phyloP scores from a whole-genome alignment of 2,329 filamentous ascomycete species.

The Cryphonectria parasitica region DNA sequence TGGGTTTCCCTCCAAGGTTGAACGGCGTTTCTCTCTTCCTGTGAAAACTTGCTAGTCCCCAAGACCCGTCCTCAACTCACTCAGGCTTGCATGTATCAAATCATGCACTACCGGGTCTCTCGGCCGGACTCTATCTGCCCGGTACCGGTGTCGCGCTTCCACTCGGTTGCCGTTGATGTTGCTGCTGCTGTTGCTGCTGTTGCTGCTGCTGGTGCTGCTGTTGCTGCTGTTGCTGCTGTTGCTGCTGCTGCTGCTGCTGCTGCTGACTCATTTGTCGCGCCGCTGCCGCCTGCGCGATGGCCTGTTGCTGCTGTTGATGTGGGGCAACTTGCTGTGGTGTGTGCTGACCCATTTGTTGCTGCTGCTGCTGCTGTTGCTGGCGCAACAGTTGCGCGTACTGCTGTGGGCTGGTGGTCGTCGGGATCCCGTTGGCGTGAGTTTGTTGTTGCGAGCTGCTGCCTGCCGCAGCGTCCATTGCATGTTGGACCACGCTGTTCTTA shows the following conservation, averaged over 20 bases:
- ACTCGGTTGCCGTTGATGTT: slow-evolving; percentile 28
- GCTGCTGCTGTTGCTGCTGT: slow-evolving; percentile 33
- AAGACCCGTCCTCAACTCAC: neutral
- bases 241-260: slow-evolving; percentile 39
- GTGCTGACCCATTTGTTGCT: slow-evolving; percentile 36
- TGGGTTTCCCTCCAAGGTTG: neutral
- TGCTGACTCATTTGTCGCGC: slow-evolving; percentile 35
- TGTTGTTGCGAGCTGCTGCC: slow-evolving; percentile 53
- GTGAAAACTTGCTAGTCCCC: neutral
- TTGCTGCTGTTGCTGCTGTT: slow-evolving; percentile 6
- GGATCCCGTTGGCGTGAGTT: slow-evolving; percentile 53
- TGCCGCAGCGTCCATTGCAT: slow-evolving; percentile 60
- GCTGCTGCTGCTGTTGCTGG: slow-evolving; percentile 58
- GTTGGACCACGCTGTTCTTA: slow-evolving; percentile 46
- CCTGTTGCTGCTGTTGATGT: slow-evolving; percentile 19
- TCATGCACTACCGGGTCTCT: neutral
- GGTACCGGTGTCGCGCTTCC: slow-evolving; percentile 27
- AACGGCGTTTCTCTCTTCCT: neutral
- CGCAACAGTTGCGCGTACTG: slow-evolving; percentile 63
- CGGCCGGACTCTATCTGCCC: slow-evolving; percentile 8
- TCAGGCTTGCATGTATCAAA: neutral
- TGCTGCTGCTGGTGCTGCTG: slow-evolving; percentile 24
- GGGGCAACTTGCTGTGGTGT: slow-evolving; percentile 5
- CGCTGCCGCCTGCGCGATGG: slow-evolving; percentile 37
- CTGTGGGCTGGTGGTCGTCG: slow-evolving; percentile 56